Percentiles rank a stretch among this genome's conserved stretches.
Evolutionary conservation across 164 flowering plant genomes (phyloP).

Genomic region (Nelumbo lutea): DNA sequence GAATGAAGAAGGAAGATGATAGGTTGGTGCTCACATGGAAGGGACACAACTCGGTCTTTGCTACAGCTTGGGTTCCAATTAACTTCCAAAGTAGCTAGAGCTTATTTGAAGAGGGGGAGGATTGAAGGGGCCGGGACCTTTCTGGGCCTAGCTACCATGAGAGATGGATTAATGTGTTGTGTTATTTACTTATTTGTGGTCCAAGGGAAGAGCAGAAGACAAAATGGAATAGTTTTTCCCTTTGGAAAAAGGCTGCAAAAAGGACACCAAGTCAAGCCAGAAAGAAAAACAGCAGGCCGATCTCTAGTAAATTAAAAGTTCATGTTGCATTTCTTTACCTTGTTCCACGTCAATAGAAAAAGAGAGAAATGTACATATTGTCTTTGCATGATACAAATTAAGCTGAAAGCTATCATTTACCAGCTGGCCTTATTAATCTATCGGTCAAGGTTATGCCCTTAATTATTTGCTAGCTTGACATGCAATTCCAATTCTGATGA

Average conservation of each 20-base stretch:
- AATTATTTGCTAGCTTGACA: too few species aligned
- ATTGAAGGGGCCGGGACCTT: constrained; percentile 3
- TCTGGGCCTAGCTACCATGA: background rate
- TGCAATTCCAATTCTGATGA: too few species aligned
- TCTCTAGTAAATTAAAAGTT: too few species aligned
- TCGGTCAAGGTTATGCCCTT: too few species aligned
- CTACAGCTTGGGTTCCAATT: constrained; percentile 61
- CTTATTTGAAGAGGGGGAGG: background rate
- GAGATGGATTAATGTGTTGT: background rate
- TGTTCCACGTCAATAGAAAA: too few species aligned
- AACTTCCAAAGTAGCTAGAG: too few species aligned
- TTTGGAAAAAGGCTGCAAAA: constrained; percentile 20
- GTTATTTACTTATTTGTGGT: constrained; percentile 6
- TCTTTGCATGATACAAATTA: too few species aligned
- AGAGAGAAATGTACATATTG: too few species aligned
- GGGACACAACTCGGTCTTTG: constrained; percentile 74
- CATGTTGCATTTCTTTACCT: too few species aligned
- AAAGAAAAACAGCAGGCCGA: background rate
- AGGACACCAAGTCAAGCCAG: constrained; percentile 13
- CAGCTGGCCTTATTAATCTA: too few species aligned
- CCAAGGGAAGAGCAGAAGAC: constrained; percentile 9
- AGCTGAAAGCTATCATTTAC: too few species aligned
- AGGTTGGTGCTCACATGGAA: constrained; percentile 79
- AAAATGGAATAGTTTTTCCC: constrained; percentile 9
- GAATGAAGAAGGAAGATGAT: constrained; percentile 81